Evolutionary conservation across 1,284 basidiomycete genomes (phyloP).

Genomic region (Singerocomus rubriflavus): DNA sequence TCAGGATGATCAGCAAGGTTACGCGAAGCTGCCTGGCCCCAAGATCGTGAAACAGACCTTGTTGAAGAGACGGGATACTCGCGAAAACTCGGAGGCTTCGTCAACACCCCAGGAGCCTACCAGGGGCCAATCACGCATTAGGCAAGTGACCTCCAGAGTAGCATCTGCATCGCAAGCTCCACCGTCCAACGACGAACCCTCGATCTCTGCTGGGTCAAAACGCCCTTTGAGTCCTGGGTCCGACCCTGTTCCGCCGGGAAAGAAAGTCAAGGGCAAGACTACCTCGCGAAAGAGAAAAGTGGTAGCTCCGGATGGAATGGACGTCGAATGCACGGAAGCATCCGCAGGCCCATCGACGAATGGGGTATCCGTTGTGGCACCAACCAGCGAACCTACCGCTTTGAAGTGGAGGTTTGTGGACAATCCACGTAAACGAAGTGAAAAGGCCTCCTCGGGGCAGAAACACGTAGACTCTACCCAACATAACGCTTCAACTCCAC

Average conservation of each 20-base stretch:
- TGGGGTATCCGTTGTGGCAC: background rate
- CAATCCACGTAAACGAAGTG: background rate
- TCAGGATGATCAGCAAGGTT: constrained; percentile 3
- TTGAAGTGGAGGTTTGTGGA: constrained; percentile 22
- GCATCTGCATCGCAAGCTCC: background rate
- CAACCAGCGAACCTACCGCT: background rate
- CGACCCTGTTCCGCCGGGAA: constrained; percentile 6
- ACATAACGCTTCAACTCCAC: constrained; percentile 10
- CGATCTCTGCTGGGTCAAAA: constrained; percentile 5
- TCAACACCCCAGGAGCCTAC: background rate
- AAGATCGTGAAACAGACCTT: constrained; percentile 3
- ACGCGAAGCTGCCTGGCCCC: constrained; percentile 26
- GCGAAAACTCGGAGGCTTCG: background rate
- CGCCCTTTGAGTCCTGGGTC: constrained; percentile 17
- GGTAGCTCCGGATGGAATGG: background rate
- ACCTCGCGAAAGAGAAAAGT: background rate
- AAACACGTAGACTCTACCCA: background rate
- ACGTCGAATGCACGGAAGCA: background rate
- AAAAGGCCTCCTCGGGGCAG: background rate
- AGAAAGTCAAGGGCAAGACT: constrained; percentile 4
- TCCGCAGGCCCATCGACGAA: background rate
- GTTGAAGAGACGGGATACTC: background rate
- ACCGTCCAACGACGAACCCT: background rate
- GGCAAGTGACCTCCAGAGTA: background rate
- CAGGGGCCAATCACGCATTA: background rate